Percentiles rank a stretch among this genome's conserved stretches.
Evolutionary conservation across 1,139 yeast species (phyloP).

Genomic region (Blastobotrys illinoisensis): DNA sequence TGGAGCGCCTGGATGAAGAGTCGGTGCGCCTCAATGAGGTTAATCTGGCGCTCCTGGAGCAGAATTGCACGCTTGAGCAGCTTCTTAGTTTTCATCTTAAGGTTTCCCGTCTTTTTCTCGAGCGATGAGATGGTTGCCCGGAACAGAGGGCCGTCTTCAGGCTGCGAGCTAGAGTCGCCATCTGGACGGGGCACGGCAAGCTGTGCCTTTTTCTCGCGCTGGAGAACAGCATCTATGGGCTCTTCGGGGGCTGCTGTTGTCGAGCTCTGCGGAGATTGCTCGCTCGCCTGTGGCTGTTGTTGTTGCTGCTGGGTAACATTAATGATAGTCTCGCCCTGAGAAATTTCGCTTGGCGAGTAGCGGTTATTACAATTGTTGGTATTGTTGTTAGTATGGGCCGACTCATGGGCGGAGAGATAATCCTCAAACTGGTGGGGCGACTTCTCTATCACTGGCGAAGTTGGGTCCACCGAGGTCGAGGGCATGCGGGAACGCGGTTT

Average conservation of each 20-base stretch:
- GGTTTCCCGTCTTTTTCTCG: conserved; percentile 48
- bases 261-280: background rate
- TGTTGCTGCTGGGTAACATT: background rate
- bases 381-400: background rate
- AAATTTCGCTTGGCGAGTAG: background rate
- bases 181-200: conserved; percentile 27
- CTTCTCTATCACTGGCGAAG: background rate
- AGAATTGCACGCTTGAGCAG: conserved; percentile 36
- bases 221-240: conserved; percentile 18
- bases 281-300: background rate
- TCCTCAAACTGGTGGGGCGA: background rate
- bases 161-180: conserved; percentile 32
- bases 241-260: conserved; percentile 10
- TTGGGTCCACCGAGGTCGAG: background rate
- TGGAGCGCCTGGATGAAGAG: conserved; percentile 31
- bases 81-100: conserved; percentile 42
- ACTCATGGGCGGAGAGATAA: background rate
- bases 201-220: conserved; percentile 16
- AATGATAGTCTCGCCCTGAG: background rate
- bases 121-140: conserved; percentile 50
- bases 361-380: background rate
- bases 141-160: conserved; percentile 73
- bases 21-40: conserved; percentile 33
- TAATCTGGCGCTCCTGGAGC: conserved; percentile 34
- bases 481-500: background rate